Base-by-base conservation (phyloP, 2,329 filamentous ascomycete species). In the Fusarium verrucosum region DNA sequence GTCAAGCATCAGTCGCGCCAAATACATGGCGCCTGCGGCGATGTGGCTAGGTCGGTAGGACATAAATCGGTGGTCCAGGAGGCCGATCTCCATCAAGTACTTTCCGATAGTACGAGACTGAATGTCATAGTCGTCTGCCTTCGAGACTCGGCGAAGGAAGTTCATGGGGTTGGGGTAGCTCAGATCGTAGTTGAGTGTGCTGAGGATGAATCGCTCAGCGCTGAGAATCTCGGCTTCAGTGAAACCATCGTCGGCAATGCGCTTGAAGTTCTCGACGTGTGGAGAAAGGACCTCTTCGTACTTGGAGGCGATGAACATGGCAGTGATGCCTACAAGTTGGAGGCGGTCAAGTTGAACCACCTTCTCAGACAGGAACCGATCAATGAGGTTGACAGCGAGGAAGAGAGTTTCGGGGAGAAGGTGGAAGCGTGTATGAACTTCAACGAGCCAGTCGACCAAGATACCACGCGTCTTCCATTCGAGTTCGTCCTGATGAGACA, bases 151-250 rank as follows among this genome's bases (percentile, higher is more conserved):
- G 67, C 95, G 92, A 61, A 99, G 87, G 82, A 99, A 99, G 85
- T 99, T 99, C 95, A 99, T 99, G 20, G 95, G 95, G 80, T 99
- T 99, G 54, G 95, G 95, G 75, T 97, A 99, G 82, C 94, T 97
- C 66, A 99, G 88, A 76, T 99, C 94, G 78, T 97, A 99, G 81
- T 97, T 90, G 62, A 99, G 86, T 7, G 93, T 93, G 68, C 88
- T 87, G 49, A 99, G 89, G 68, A 99, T 89, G 76, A 96, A 97
- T 69, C 95, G 91, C 80, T 99, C 95, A n/a, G 95, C 95, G 74
- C 92, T 94, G 35, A 99, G 85, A 69, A 99, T 98, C 81, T 99
- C 95, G 41, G 92, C 88, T 77, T 97, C 94, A 6, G 89, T 91
- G 79, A 98, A 99, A 54, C 94, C 95, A 78, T 98, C 93, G 73